Evolutionary conservation across 2,329 filamentous ascomycete species (phyloP).

Genomic region (Colletotrichum phormii): DNA sequence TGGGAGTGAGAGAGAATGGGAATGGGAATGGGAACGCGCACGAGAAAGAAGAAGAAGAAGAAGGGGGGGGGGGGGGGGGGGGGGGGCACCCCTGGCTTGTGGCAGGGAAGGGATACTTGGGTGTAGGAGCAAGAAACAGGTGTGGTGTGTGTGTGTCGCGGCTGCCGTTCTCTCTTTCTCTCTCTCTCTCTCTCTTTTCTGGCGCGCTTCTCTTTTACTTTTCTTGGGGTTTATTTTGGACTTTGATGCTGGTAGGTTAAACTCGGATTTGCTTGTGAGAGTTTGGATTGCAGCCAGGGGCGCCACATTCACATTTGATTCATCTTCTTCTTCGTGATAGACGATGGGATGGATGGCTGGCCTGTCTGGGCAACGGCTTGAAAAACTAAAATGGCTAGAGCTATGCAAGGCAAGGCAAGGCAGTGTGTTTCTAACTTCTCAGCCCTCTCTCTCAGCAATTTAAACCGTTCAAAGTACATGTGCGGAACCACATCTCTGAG

Average conservation of each 20-base stretch:
- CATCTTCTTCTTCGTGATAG: not conserved
- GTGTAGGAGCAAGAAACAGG: constrained; percentile 19
- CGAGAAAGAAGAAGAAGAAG: not conserved
- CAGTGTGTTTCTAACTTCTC: not conserved
- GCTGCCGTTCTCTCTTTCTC: not conserved
- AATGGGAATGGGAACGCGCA: not conserved
- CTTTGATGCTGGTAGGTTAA: not conserved
- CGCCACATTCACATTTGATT: not conserved
- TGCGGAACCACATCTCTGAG: not conserved
- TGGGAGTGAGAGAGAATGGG: constrained; percentile 1
- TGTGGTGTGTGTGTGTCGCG: constrained; percentile 4
- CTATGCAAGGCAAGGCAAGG: not conserved
- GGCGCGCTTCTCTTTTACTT: not conserved
- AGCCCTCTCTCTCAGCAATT: not conserved
- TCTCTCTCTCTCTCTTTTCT: not conserved
- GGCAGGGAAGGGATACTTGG: constrained; percentile 27
- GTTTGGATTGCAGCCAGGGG: not conserved
- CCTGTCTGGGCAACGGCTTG: not conserved
- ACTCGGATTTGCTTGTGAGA: not conserved
- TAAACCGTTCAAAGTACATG: not conserved
- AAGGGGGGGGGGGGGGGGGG: not conserved
- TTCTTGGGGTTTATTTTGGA: not conserved
- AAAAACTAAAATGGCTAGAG: constrained; percentile 3
- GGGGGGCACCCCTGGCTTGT: constrained; percentile 24
- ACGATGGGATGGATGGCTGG: not conserved